Evolutionary conservation across 371 early-diverging fungal species (phyloP).

Genomic region (Vairimorpha apis): DNA sequence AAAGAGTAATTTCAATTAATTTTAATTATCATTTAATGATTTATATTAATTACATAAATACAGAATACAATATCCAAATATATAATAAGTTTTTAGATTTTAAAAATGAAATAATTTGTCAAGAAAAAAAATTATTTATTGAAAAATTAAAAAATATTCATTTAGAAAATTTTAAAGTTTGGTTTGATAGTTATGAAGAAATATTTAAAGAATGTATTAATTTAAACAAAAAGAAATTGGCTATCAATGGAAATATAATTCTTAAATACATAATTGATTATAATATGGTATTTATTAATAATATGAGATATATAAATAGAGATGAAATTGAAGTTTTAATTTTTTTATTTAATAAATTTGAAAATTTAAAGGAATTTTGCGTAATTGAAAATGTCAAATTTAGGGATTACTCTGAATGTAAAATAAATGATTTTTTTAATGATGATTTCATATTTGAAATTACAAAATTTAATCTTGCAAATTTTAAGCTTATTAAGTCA

Average conservation of each 20-base stretch:
- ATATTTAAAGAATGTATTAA: constrained; percentile 32
- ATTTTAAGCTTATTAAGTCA: constrained; percentile 44
- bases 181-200: constrained; percentile 49
- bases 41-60: constrained; percentile 39
- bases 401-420: background rate
- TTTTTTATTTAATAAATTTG: constrained; percentile 39
- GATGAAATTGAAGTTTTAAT: constrained; percentile 48
- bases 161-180: constrained; percentile 25
- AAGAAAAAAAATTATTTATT: constrained; percentile 9
- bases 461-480: constrained; percentile 31
- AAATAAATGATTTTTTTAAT: no score
- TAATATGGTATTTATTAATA: constrained; percentile 35
- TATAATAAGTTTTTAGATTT: background rate
- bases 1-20: constrained; percentile 54
- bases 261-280: constrained; percentile 27
- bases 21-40: constrained; percentile 42
- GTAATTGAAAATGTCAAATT: constrained; percentile 13
- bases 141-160: constrained; percentile 35
- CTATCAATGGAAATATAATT: constrained; percentile 13
- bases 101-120: background rate
- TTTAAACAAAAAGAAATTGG: constrained; percentile 3
- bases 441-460: constrained; percentile 13
- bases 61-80: constrained; percentile 24
- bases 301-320: constrained; percentile 48
- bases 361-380: constrained; percentile 40